A percentile compares a stretch with the other conserved stretches of the same genome.
Evolutionary conservation across 805 yeast species (phyloP).

Genomic region (Starmerella vaccinii): DNA sequence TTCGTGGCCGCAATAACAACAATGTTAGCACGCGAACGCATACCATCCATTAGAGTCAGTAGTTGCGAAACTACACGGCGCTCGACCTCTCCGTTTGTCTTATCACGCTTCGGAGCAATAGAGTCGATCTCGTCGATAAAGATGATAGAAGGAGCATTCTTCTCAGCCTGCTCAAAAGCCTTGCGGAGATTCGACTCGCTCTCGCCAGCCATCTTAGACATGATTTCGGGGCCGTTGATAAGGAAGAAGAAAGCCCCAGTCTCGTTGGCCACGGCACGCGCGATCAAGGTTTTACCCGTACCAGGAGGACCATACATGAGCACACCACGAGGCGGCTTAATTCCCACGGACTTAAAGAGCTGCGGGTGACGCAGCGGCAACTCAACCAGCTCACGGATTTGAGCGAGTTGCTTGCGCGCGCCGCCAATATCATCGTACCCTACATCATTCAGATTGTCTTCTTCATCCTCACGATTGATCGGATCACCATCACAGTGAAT

Average conservation of each 20-base stretch:
- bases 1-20: slow-evolving; percentile 98
- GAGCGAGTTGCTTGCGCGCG: slow-evolving; percentile 98
- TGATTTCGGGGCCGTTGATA: slow-evolving; percentile 97
- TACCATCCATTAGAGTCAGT: slow-evolving; percentile 97
- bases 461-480: slow-evolving; percentile 95
- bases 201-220: slow-evolving; percentile 99
- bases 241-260: slow-evolving; percentile 98
- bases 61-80: slow-evolving; percentile 98
- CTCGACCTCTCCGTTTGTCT: slow-evolving; percentile 99
- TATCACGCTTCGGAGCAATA: slow-evolving; percentile 98
- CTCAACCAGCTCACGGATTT: slow-evolving; percentile 96
- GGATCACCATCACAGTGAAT: slow-evolving; percentile 99
- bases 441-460: slow-evolving; percentile 88
- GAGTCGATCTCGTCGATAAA: slow-evolving; percentile 98
- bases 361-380: slow-evolving; percentile 97
- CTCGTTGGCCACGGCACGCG: slow-evolving; percentile 99
- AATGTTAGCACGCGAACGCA: slow-evolving; percentile 97
- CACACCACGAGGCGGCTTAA: slow-evolving; percentile 97
- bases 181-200: slow-evolving; percentile 93
- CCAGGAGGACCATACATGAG: slow-evolving; percentile 96
- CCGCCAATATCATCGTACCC: slow-evolving; percentile 99
- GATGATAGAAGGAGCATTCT: slow-evolving; percentile 94
- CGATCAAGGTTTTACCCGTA: slow-evolving; percentile 98
- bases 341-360: slow-evolving; percentile 93
- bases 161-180: slow-evolving; percentile 98